Evolutionary conservation across 441 rosid species (phyloP), one percentile per base, ranked within the genome.

Genomic region (Populus hybrid): DNA sequence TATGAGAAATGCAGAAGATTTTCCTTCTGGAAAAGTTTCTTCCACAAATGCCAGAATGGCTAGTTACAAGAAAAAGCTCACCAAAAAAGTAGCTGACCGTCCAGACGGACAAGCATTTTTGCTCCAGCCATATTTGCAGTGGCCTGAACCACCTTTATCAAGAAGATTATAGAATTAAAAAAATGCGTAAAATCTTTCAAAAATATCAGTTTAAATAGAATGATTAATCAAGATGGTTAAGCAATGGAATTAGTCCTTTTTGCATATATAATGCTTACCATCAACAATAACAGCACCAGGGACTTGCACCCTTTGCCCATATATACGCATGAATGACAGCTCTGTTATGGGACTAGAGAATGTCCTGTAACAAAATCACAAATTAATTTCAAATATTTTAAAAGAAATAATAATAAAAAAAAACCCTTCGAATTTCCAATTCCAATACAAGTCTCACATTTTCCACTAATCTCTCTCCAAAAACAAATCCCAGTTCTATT

Each of bases 51-150:
- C 72, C 69, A 42, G 73, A 77, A 72, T 56, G 23, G 16, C 45
- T 23, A 18, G 28, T 6, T 69, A 59, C 61, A 78, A 81, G 29
- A n/a, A 35, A 72, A 69, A 78, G n/a, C 90, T 87, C 80, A 93
- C 99, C 94, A 90, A 75, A 84, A 95, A 95, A 64, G 98, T 93
- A 23, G 97, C 91, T 18, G 90, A 86, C n/a, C 86, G 87, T 28
- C 94, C 98, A 78, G 97, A 91, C 50, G 97, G 99, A 76, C 83
- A 6, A 79, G 75, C 86, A 86, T 79, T 88, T 79, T 91, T 91
- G 89, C 94, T 95, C 99, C 99, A 88, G 14, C 98, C 99, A 85
- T 69, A 93, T 79, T 95, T 93, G 83, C 97, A 92, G 79, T 92
- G 93, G 69, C 99, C 99, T 40, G 98, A 92, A 74, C 99, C 97